Conservation (phyloP, 169 alveolate genomes). For the Sarcocystis neurona region DNA sequence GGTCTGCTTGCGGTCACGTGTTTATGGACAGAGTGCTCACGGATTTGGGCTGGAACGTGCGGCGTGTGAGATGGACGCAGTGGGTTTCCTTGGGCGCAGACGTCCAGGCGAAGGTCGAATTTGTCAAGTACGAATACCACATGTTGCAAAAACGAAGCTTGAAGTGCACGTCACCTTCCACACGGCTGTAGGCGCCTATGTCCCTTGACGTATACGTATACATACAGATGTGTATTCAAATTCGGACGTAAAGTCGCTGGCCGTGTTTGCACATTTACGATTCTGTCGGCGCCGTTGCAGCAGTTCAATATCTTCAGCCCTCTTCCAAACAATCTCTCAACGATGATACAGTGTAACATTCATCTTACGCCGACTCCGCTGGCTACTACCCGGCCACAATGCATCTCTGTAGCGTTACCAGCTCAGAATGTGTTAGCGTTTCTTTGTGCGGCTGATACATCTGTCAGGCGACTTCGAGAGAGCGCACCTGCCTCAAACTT, state of each 20-base stretch:
- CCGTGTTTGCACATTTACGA: not conserved
- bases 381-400: too few relatives aligned
- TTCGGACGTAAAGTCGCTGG: not conserved
- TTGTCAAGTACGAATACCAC: slow-evolving; percentile 53
- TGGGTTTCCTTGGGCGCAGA: slow-evolving; percentile 73
- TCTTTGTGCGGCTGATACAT: not conserved
- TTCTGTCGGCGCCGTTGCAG: too few relatives aligned
- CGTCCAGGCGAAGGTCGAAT: slow-evolving; percentile 65
- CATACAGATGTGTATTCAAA: not conserved
- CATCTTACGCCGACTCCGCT: too few relatives aligned
- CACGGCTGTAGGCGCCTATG: not conserved
- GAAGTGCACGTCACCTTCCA: not conserved
- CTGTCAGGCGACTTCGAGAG: not conserved
- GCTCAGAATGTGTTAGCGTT: not conserved
- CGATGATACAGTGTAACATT: too few relatives aligned
- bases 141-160: not conserved
- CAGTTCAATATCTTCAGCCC: not conserved
- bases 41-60: slow-evolving; percentile 82
- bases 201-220: not conserved
- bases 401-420: not conserved
- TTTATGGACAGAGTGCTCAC: slow-evolving; percentile 68
- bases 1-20: too few relatives aligned
- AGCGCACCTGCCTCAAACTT: not conserved
- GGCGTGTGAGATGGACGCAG: slow-evolving; percentile 79
- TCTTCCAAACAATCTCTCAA: not conserved